Evolutionary conservation across 2,329 filamentous ascomycete genomes (phyloP), one percentile per base, ranked within the genome.

Genomic region (Paradendryphiella salina): DNA sequence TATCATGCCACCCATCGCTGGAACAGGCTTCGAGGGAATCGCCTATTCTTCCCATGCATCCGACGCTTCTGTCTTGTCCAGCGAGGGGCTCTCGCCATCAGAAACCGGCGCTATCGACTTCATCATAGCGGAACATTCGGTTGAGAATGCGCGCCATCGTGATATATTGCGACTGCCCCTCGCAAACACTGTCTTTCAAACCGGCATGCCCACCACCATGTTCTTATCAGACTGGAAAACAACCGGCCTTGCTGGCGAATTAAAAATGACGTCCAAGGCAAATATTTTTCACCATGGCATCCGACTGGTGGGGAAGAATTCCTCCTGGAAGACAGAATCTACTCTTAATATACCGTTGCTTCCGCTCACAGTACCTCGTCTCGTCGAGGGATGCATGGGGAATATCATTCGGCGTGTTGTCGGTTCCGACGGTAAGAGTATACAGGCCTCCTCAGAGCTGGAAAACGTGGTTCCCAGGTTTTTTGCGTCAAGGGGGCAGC

Each of bases 111-210:
- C 60, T 8, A 65, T 71, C 35, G 65, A 61, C 40, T 68, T 72
- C 32, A 41, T 63, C 11, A 44, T 50, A 6, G 50, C 52, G 1
- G 53, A 41, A 28, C 11, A 52, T 9, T 52, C 44, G 1, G 18
- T 38, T 11, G 17, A 42, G 4, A 10, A 46, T 9, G 45, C 41
- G 10, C 8, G 34, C 14, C 41, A 35, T 26, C 33, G 38, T 21
- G 53, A 64, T 29, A 55, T 52, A 9, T 39, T 71, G 81, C 46
- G 83, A 79, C 5, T 92, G 1, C 89, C 89, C 1, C 75, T 94
- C 20, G 86, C 89, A 33, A 89, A 90, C 64, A 95, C 90, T 0
- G 75, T 90, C 5, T 94, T 94, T 65, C 82, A 85, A 32, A 93
- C 86, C 53, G 87, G 85, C 37, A 78, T 76, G 20, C 63, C 60